These are phyloP conservation scores for Acanthamoeba triangularis DNA, from an alignment of 208 protist genomes.

Conservation along the genomic window DNA sequence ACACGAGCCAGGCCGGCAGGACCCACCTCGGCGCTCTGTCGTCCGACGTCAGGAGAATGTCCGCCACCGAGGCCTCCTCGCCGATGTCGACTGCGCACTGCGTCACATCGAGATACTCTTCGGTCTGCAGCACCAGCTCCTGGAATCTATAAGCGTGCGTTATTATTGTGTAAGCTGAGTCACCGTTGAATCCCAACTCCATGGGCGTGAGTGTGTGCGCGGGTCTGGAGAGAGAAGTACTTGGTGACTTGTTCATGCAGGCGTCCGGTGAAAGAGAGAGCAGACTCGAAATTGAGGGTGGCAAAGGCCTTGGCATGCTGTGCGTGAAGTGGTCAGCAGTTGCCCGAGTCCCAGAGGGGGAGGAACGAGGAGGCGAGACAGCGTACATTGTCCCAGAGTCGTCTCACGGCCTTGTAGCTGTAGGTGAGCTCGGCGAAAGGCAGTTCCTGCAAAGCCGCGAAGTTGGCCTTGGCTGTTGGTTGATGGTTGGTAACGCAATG, in stretches of 20 bases:
- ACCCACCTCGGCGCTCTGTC: constrained; percentile 44
- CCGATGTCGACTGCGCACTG: constrained; percentile 7
- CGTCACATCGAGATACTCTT: constrained; percentile 10
- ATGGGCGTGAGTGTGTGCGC: too few species aligned
- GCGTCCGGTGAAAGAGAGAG: background rate
- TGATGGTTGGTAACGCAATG: too few species aligned
- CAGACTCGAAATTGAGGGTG: background rate
- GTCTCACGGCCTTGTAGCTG: constrained; percentile 11
- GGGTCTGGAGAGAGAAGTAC: background rate
- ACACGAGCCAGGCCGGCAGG: constrained; percentile 11
- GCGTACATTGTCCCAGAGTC: constrained; percentile 18
- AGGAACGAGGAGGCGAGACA: background rate
- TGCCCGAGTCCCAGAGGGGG: background rate
- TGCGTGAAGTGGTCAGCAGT: too few species aligned
- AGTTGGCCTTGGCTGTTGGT: constrained; percentile 14
- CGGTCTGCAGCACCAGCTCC: constrained; percentile 26
- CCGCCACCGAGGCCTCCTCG: background rate
- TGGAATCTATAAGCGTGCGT: background rate
- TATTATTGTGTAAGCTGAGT: background rate
- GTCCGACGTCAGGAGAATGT: background rate
- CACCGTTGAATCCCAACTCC: background rate
- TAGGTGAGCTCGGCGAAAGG: background rate
- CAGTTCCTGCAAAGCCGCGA: background rate
- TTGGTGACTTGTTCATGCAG: background rate
- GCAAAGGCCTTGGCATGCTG: background rate